These are phyloP conservation scores for Ganoderma lucidum DNA, from an alignment of 1,284 basidiomycete species.

Conservation along the genomic window DNA sequence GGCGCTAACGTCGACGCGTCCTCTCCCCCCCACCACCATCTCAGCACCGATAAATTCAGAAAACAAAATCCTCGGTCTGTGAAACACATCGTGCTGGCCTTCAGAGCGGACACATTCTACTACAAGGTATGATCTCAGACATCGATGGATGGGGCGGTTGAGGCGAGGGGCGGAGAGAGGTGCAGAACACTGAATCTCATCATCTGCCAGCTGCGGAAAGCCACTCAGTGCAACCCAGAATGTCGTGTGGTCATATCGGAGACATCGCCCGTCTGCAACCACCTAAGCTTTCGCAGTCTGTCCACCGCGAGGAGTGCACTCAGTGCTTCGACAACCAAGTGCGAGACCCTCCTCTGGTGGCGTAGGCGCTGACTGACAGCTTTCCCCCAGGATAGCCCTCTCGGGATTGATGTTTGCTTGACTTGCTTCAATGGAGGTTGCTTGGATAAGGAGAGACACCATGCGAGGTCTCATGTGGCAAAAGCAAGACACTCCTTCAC, in stretches of 20 bases:
- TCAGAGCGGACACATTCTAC: not conserved
- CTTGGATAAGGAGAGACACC: conserved; percentile 65
- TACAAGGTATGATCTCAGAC: conserved; percentile 25
- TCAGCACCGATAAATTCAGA: not conserved
- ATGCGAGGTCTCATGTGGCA: conserved; percentile 75
- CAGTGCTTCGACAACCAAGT: conserved; percentile 97
- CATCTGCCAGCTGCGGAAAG: too few species aligned
- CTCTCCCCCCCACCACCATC: not conserved
- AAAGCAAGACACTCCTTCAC: conserved; percentile 82
- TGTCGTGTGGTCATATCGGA: conserved; percentile 44
- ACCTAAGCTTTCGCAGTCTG: conserved; percentile 57
- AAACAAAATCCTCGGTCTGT: not conserved
- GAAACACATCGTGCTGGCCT: not conserved
- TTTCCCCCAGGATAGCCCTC: conserved; percentile 64
- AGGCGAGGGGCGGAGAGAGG: not conserved
- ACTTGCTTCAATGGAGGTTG: conserved; percentile 95
- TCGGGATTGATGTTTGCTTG: conserved; percentile 92
- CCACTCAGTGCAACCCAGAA: not conserved
- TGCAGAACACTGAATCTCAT: conserved; percentile 9
- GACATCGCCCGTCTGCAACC: conserved; percentile 49
- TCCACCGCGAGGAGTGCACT: conserved; percentile 92
- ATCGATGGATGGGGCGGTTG: conserved; percentile 11
- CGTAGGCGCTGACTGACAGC: conserved; percentile 9
- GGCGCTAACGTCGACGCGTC: not conserved
- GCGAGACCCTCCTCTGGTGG: conserved; percentile 30